Evolutionary conservation across 768 basidiomycete genomes (phyloP).

Genomic region (Tephrocybe sp.): DNA sequence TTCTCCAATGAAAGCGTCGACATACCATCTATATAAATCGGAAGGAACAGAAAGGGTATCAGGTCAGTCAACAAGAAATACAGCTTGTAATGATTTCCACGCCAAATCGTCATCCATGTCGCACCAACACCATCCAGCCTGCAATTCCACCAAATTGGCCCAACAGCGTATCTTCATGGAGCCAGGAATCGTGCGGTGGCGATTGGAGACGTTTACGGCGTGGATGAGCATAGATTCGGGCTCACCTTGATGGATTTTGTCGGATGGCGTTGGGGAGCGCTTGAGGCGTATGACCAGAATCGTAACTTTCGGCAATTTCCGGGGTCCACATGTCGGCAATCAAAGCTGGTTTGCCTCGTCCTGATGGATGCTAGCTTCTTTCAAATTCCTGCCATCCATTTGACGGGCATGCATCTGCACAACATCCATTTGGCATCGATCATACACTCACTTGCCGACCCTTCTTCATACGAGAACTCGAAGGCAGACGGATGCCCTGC

Average conservation of each 20-base stretch:
- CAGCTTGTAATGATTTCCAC: conserved; percentile 5
- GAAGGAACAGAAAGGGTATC: conserved; percentile 3
- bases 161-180: conserved; percentile 15
- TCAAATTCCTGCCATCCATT: too few species aligned
- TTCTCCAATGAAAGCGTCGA: conserved; percentile 9
- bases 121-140: conserved; percentile 42
- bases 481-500: too few species aligned
- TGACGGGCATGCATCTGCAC: too few species aligned
- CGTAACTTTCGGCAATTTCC: conserved; percentile 20
- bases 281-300: conserved; percentile 10
- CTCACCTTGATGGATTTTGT: conserved; percentile 64
- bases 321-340: conserved; percentile 13
- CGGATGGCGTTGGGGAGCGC: conserved; percentile 23
- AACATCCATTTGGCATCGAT: too few species aligned
- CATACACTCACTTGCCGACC: too few species aligned
- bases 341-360: not conserved
- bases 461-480: too few species aligned
- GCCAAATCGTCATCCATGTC: conserved; percentile 34
- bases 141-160: conserved; percentile 19
- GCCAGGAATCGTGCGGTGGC: conserved; percentile 18
- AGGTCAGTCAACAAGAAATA: conserved; percentile 15
- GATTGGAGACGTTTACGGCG: conserved; percentile 12
- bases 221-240: conserved; percentile 29
- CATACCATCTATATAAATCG: conserved; percentile 40
- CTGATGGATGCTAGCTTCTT: too few species aligned